These are phyloP conservation scores for Metschnikowia sp. DNA, from an alignment of 805 yeast species.

Conservation along the genomic window DNA sequence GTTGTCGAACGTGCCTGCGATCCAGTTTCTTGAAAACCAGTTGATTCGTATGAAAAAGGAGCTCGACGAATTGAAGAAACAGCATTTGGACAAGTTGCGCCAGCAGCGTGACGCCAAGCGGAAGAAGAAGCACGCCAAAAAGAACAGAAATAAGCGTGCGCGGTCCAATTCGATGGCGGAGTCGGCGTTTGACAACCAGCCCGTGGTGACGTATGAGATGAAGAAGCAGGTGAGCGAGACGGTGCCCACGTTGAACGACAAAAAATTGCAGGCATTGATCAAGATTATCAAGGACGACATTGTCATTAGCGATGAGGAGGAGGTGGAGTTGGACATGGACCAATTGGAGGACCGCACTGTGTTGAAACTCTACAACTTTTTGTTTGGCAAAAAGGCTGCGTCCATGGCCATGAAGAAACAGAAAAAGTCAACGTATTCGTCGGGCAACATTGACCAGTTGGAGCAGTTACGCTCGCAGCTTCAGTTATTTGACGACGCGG, in stretches of 20 bases:
- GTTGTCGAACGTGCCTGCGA: conserved; percentile 80
- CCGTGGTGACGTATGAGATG: conserved; percentile 86
- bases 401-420: conserved; percentile 42
- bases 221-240: conserved; percentile 88
- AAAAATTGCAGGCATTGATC: conserved; percentile 77
- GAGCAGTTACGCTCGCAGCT: conserved; percentile 59
- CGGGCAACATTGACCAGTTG: conserved; percentile 46
- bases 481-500: conserved; percentile 41
- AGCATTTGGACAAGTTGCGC: conserved; percentile 63
- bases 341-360: conserved; percentile 82
- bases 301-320: conserved; percentile 67
- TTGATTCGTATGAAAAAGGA: conserved; percentile 81
- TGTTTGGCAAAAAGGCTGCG: conserved; percentile 45
- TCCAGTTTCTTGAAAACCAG: conserved; percentile 84
- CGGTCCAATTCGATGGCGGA: conserved; percentile 25
- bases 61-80: conserved; percentile 75
- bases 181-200: conserved; percentile 24
- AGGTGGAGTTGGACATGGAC: conserved; percentile 93
- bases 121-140: conserved; percentile 36
- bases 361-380: conserved; percentile 77
- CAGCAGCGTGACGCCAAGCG: conserved; percentile 58
- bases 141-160: conserved; percentile 28
- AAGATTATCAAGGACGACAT: conserved; percentile 76
- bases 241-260: conserved; percentile 72
- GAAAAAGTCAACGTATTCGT: conserved; percentile 31